Evolutionary conservation across 1,284 basidiomycete species (phyloP), one percentile per base, ranked within the genome.

Genomic region (Tranzscheliella williamsii): DNA sequence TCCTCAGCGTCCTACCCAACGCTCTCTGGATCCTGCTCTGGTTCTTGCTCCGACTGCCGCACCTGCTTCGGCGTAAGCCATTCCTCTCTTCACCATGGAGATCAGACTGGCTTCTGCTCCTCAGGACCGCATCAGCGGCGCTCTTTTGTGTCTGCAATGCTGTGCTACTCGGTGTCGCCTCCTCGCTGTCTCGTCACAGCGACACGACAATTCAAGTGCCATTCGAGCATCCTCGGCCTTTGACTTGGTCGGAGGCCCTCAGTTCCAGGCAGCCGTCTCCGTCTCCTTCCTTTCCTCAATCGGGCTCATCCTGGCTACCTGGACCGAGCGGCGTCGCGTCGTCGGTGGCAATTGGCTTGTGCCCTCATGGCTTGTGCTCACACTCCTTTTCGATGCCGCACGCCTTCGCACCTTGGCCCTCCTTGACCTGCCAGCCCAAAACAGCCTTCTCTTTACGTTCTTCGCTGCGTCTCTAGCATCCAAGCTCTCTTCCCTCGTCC

Each of bases 281-380:
- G 43, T 57, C 9, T 13, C 41, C 18, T 34, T 57, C 22, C 16
- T 40, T 20, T 8, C 31, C 4, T 11, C 39, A 13, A 11, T 46
- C 26, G 18, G 33, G 11, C 11, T 16, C 20, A 29, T 44, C 5
- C 52, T 48, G 13, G n/a, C 34, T 5, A 16, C 38, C 20, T 9
- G 23, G n/a, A 18, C 45, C 12, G 47, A 41, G 27, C 18, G 52
- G 3, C 31, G 38, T 4, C 42, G 27, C 33, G 32, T 34, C 5
- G 6, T 16, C 7, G 31, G 41, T 20, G 54, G 54, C n/a, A 20
- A 22, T 9, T 12, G 24, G 18, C 20, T 56, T 16, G 13, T 57
- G 6, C 54, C 54, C 15, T n/a, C 42, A n/a, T 57, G 43, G 34
- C 33, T 55, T 18, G 46, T 57, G 27, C 13, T 20, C n/a, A 8